Percentiles rank a stretch among this genome's conserved stretches.
Evolutionary conservation across 2,329 filamentous ascomycete species (phyloP).

Genomic region (Sarocladium oryzae): DNA sequence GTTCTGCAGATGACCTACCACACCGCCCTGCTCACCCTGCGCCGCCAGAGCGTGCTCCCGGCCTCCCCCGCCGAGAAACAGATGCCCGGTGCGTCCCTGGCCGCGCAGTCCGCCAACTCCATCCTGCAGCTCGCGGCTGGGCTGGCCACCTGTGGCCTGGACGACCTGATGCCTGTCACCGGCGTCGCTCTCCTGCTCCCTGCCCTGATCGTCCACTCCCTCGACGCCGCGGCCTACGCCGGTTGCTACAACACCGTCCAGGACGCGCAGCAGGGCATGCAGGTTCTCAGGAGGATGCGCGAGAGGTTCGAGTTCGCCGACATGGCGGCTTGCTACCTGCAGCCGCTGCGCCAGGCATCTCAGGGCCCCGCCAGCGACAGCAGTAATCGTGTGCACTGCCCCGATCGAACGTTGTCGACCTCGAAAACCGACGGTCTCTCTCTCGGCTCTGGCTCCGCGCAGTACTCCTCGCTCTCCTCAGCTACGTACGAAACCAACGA

Average conservation of each 20-base stretch:
- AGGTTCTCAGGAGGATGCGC: background rate
- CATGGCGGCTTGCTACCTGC: background rate
- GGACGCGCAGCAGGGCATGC: slow-evolving; percentile 1
- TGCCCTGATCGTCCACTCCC: background rate
- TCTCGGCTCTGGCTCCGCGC: background rate
- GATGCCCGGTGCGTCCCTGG: background rate
- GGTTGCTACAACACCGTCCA: background rate
- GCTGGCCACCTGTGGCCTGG: background rate
- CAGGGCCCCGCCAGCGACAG: background rate
- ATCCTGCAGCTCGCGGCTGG: background rate
- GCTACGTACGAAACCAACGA: too few species aligned
- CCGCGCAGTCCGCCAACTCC: background rate
- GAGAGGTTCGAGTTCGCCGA: background rate
- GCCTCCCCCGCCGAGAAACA: background rate
- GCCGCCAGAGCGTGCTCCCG: background rate
- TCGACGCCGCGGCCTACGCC: background rate
- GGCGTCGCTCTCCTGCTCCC: background rate
- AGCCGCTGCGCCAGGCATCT: background rate
- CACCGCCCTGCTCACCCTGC: background rate
- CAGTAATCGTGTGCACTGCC: too few species aligned
- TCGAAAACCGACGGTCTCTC: background rate
- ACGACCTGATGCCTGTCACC: background rate
- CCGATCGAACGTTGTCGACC: too few species aligned
- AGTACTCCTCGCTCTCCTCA: too few species aligned
- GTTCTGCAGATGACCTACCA: slow-evolving; percentile 5